A percentile compares a stretch with the other conserved stretches of the same genome.
These are phyloP conservation scores for Kentomonas sorsogonicus DNA, from an alignment of 208 protist genomes.

Conservation along the genomic window DNA sequence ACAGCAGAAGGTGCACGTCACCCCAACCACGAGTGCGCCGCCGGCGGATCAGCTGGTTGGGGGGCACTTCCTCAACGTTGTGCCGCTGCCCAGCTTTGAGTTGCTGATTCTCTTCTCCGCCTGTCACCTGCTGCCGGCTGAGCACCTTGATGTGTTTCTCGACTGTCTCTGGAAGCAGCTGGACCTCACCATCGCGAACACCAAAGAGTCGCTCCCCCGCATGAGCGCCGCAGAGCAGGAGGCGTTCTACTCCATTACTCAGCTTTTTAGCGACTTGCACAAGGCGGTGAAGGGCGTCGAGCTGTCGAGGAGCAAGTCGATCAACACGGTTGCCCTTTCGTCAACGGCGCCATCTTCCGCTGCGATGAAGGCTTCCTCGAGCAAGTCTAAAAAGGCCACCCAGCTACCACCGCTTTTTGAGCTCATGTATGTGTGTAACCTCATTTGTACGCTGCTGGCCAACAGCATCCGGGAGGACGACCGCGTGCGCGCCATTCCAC, in stretches of 20 bases:
- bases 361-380: no score
- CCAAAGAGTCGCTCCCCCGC: no score
- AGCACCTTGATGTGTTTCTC: slow-evolving; percentile 19
- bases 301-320: background rate
- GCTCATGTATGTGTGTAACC: slow-evolving; percentile 12
- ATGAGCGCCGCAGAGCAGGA: no score
- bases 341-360: no score
- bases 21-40: slow-evolving; percentile 16
- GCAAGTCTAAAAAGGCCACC: no score
- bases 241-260: no score
- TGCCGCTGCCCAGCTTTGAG: slow-evolving; percentile 39
- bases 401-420: slow-evolving; percentile 21
- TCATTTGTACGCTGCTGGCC: slow-evolving; percentile 26
- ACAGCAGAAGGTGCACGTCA: slow-evolving; percentile 26
- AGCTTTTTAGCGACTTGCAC: no score
- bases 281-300: no score
- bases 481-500: slow-evolving; percentile 4
- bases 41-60: slow-evolving; percentile 23
- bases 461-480: slow-evolving; percentile 21
- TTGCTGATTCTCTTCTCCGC: slow-evolving; percentile 33
- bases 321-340: background rate
- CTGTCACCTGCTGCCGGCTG: slow-evolving; percentile 26
- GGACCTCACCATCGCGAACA: slow-evolving; percentile 7
- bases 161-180: slow-evolving; percentile 9
- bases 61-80: slow-evolving; percentile 36